phyloP scores from a whole-genome alignment of 106 monocot genomes.

The Allium sativum region DNA sequence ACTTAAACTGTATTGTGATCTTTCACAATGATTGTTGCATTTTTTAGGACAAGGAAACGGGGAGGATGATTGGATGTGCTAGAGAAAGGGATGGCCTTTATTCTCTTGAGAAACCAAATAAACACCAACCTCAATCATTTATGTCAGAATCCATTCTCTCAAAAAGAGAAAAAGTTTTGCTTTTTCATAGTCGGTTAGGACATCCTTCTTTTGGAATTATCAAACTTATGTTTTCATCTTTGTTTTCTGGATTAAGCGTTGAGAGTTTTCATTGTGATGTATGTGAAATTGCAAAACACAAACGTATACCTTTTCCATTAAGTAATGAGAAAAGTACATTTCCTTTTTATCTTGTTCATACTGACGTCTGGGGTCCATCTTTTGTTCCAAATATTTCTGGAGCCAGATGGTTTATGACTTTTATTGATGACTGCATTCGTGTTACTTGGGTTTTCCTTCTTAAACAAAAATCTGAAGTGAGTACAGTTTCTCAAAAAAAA shows the following conservation, averaged over 20 bases:
- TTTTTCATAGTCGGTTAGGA: constrained; percentile 1
- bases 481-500: not conserved
- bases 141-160: not conserved
- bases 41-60: constrained; percentile 5
- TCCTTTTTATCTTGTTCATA: constrained; percentile 7
- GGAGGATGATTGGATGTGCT: not conserved
- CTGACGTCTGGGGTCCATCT: not conserved
- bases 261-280: constrained; percentile 4
- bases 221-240: constrained; percentile 3
- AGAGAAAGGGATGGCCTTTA: constrained; percentile 4
- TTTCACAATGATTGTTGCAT: not conserved
- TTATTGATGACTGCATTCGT: constrained; percentile 6
- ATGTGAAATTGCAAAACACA: constrained; percentile 7
- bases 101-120: not conserved
- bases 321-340: not conserved
- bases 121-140: not conserved
- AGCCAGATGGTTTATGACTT: constrained; percentile 3
- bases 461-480: not conserved
- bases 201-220: not conserved
- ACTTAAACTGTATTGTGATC: not conserved
- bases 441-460: constrained; percentile 6
- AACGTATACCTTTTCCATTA: not conserved
- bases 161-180: constrained; percentile 3
- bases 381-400: not conserved
- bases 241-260: constrained; percentile 1